phyloP scores from a whole-genome alignment of 139 green algal species.

The Chlamydomonas incerta region DNA sequence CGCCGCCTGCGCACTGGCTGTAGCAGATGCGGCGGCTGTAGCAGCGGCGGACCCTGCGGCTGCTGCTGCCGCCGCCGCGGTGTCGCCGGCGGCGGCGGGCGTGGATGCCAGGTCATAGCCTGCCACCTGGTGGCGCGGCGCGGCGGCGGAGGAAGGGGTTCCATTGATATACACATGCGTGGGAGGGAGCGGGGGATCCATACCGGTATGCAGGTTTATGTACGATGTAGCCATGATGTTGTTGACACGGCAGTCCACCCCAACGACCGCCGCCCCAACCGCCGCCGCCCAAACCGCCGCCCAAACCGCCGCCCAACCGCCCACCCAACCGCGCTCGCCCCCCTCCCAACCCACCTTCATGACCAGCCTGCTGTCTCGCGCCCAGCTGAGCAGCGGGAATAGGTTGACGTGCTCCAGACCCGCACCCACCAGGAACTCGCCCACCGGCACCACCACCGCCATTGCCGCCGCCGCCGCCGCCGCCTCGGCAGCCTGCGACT shows the following conservation, averaged over 20 bases:
- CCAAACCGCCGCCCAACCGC: too few relatives aligned
- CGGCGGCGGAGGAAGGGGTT: too few relatives aligned
- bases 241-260: too few relatives aligned
- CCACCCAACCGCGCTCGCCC: too few relatives aligned
- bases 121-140: conserved; percentile 26
- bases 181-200: too few relatives aligned
- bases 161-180: too few relatives aligned
- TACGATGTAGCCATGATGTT: too few relatives aligned
- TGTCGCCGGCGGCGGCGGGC: neutral
- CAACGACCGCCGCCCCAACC: too few relatives aligned
- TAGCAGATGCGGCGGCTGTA: neutral
- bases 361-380: conserved; percentile 83
- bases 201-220: too few relatives aligned
- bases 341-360: conserved; percentile 94
- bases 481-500: neutral
- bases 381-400: conserved; percentile 83
- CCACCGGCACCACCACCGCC: neutral
- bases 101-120: conserved; percentile 14
- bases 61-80: neutral
- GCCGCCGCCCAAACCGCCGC: too few relatives aligned
- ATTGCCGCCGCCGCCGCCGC: neutral
- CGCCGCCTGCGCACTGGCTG: too few relatives aligned
- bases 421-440: conserved; percentile 8
- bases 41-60: neutral
- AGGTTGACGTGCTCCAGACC: conserved; percentile 94